phyloP scores from a whole-genome alignment of 805 yeast species.

The Starmerella riodocensis region DNA sequence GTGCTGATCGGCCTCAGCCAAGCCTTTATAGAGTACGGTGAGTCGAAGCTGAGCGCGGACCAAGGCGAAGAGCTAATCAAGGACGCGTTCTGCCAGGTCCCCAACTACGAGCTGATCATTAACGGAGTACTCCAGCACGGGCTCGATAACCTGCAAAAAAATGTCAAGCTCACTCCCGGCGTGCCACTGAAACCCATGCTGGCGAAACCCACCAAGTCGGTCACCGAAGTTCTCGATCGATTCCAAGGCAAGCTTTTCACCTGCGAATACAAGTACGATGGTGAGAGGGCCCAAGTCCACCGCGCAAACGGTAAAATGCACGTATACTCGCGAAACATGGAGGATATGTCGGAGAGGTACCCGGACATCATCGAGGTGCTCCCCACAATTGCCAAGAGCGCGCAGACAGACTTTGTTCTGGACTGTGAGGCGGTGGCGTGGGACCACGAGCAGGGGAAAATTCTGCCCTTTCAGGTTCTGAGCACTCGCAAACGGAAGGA shows the following conservation, averaged over 20 bases:
- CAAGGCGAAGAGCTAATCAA: constrained; percentile 39
- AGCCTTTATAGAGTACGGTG: constrained; percentile 59
- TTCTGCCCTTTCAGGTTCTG: constrained; percentile 83
- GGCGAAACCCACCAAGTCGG: constrained; percentile 92
- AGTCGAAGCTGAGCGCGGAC: constrained; percentile 16
- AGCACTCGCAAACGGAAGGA: constrained; percentile 91
- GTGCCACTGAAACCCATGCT: constrained; percentile 95
- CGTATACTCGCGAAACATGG: constrained; percentile 87
- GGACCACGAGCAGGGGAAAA: constrained; percentile 66
- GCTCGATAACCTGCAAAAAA: constrained; percentile 46
- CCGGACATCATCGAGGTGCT: constrained; percentile 74
- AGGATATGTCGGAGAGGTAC: constrained; percentile 90
- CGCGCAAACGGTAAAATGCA: constrained; percentile 48
- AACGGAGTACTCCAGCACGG: constrained; percentile 55
- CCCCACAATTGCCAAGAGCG: constrained; percentile 38
- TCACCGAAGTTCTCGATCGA: constrained; percentile 80
- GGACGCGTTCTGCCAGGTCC: constrained; percentile 79
- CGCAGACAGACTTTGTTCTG: constrained; percentile 45
- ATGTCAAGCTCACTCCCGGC: constrained; percentile 74
- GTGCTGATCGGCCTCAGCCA: constrained; percentile 74
- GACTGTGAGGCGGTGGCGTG: constrained; percentile 98
- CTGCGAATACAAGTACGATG: constrained; percentile 94
- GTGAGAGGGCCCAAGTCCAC: constrained; percentile 95
- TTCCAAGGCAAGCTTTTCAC: constrained; percentile 78
- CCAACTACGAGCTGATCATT: constrained; percentile 76